phyloP scores from a whole-genome alignment of 371 early-diverging fungal species.

The Syncephalis plumigaleata region DNA sequence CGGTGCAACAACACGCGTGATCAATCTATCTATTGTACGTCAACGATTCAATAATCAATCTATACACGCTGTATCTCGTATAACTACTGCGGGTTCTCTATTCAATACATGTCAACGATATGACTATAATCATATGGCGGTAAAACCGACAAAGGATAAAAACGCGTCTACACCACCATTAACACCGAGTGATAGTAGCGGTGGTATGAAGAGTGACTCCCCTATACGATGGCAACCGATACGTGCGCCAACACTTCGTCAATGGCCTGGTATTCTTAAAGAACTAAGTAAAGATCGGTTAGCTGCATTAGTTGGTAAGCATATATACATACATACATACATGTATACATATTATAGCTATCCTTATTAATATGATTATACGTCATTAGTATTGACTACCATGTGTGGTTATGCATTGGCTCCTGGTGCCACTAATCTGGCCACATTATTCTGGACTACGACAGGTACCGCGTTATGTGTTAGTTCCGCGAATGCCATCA shows the following conservation, averaged over 20 bases:
- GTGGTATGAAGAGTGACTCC: too few relatives aligned
- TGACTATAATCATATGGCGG: too few relatives aligned
- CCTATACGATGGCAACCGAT: neutral
- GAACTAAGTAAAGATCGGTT: neutral
- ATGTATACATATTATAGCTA: constrained; percentile 35
- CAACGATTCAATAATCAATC: too few relatives aligned
- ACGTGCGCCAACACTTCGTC: neutral
- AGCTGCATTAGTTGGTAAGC: neutral
- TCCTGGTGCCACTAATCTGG: constrained; percentile 50
- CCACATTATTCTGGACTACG: constrained; percentile 64
- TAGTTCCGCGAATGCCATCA: constrained; percentile 85
- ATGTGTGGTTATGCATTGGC: constrained; percentile 93
- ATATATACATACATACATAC: too few relatives aligned
- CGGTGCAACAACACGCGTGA: too few relatives aligned
- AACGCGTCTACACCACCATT: too few relatives aligned
- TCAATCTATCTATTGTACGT: too few relatives aligned
- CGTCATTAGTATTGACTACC: constrained; percentile 72
- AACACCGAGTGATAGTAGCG: too few relatives aligned
- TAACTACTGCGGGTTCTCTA: too few relatives aligned
- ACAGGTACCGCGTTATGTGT: constrained; percentile 82
- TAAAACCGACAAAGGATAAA: too few relatives aligned
- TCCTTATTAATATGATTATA: constrained; percentile 17
- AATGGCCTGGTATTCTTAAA: neutral
- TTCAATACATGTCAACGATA: too few relatives aligned
- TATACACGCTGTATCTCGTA: too few relatives aligned